Conservation (phyloP, 495 filamentous ascomycete species). For the Echria macrotheca region DNA sequence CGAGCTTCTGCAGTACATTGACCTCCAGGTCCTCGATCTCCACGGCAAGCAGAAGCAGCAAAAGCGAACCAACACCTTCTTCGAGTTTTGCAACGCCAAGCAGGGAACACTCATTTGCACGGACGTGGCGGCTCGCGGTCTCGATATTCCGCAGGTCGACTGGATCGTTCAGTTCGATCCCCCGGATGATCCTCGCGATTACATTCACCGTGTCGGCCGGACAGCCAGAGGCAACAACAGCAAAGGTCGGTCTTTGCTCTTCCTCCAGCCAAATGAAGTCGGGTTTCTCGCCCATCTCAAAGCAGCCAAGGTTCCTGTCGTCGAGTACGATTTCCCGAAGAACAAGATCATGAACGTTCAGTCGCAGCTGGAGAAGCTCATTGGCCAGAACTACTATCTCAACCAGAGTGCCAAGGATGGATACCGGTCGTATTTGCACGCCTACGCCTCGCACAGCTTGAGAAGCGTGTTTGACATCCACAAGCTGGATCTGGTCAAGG, state of each 20-base stretch:
- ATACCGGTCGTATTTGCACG: conserved; percentile 81
- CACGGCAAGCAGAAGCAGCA: conserved; percentile 98
- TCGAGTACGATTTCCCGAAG: conserved; percentile 90
- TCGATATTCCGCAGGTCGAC: conserved; percentile 92
- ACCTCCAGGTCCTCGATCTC: conserved; percentile 80
- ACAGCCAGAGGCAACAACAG: conserved; percentile 82
- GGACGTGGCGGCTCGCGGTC: conserved; percentile 87
- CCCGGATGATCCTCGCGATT: conserved; percentile 84
- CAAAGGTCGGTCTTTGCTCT: conserved; percentile 81
- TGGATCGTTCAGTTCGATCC: conserved; percentile 97
- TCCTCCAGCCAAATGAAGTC: conserved; percentile 86
- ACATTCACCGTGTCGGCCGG: conserved; percentile 95
- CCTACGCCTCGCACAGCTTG: conserved; percentile 86
- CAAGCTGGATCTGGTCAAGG: conserved; percentile 87
- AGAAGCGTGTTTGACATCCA: conserved; percentile 89
- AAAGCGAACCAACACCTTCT: conserved; percentile 95
- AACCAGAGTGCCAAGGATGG: conserved; percentile 74
- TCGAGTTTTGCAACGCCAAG: conserved; percentile 93
- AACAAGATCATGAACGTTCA: conserved; percentile 95
- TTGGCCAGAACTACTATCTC: conserved; percentile 91
- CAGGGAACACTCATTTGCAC: conserved; percentile 91
- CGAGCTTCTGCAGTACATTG: conserved; percentile 93
- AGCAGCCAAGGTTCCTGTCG: conserved; percentile 84
- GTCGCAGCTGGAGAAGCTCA: conserved; percentile 88
- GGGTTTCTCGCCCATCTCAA: conserved; percentile 91